These are phyloP conservation scores for Epichloe aotearoae DNA, from an alignment of 2,329 filamentous ascomycete species.

Conservation along the genomic window DNA sequence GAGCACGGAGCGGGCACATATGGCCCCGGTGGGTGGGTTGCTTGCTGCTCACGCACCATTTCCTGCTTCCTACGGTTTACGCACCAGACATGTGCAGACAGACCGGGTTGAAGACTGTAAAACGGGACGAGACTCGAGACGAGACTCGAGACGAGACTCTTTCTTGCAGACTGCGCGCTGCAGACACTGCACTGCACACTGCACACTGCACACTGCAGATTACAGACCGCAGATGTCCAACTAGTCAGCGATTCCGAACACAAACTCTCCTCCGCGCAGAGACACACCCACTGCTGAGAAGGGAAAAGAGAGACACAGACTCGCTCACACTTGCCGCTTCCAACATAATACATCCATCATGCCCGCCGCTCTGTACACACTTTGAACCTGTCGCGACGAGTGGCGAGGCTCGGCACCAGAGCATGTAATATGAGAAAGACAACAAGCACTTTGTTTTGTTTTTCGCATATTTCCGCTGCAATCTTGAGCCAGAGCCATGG, in stretches of 20 bases:
- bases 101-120: not conserved
- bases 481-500: constrained; percentile 6
- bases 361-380: not conserved
- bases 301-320: constrained; percentile 1
- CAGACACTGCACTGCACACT: not conserved
- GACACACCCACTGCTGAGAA: not conserved
- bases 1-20: not conserved
- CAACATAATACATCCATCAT: not conserved
- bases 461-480: constrained; percentile 1
- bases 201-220: not conserved
- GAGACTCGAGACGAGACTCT: not conserved
- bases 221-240: not conserved
- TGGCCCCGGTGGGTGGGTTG: not conserved
- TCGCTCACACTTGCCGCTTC: not conserved
- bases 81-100: not conserved
- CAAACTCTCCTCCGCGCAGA: constrained; percentile 2
- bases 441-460: constrained; percentile 2
- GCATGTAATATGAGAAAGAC: constrained; percentile 4
- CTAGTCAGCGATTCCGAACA: constrained; percentile 2
- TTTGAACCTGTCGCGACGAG: constrained; percentile 2
- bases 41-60: not conserved
- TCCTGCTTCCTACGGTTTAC: not conserved
- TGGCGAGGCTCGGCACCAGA: constrained; percentile 1
- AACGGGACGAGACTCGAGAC: not conserved
- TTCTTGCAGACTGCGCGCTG: not conserved